Conservation (phyloP, 306 rosid species). For the Cicer yamashitae region DNA sequence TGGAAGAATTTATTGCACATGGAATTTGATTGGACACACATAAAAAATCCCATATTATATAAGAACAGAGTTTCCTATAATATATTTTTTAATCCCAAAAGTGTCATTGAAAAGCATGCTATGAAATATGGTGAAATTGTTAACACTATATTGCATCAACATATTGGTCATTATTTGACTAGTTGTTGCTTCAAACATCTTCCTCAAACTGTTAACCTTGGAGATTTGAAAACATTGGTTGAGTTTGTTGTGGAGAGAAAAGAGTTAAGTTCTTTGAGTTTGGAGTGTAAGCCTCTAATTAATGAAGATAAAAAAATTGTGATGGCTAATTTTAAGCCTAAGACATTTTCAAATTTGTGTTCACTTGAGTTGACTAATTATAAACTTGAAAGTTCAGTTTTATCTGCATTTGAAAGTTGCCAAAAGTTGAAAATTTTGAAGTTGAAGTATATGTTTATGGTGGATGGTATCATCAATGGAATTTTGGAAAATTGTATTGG, state of each 20-base stretch:
- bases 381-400: not conserved
- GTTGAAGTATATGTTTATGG: not conserved
- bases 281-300: not conserved
- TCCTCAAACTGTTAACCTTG: not conserved
- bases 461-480: not conserved
- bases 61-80: no score
- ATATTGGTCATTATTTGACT: not conserved
- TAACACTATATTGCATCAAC: not conserved
- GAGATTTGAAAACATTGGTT: not conserved
- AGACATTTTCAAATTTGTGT: conserved; percentile 22
- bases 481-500: conserved; percentile 5
- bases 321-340: not conserved
- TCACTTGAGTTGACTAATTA: conserved; percentile 36
- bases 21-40: not conserved
- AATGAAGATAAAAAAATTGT: not conserved
- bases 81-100: not conserved
- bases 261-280: not conserved
- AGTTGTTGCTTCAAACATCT: conserved; percentile 10
- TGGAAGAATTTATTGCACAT: not conserved
- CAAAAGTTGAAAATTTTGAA: conserved; percentile 8
- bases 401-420: conserved; percentile 23
- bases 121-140: not conserved
- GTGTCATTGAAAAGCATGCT: not conserved
- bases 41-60: not conserved
- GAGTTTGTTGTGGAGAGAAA: not conserved